Conservation (phyloP, 257 asterid genomes). For the Solanum phureja region DNA sequence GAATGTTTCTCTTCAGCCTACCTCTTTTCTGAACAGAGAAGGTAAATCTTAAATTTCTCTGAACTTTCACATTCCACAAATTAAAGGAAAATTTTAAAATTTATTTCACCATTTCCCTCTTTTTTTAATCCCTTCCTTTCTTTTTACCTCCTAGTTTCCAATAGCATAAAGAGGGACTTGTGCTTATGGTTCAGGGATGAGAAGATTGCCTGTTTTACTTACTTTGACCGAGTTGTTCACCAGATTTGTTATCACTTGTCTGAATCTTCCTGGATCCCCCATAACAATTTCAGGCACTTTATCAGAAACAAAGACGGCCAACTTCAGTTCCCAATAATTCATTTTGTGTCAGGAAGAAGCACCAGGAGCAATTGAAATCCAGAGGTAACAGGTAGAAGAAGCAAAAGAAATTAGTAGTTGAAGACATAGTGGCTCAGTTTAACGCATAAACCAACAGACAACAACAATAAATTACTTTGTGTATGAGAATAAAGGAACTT, state of each 20-base stretch:
- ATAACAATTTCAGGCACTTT: conserved; percentile 72
- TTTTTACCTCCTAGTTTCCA: neutral
- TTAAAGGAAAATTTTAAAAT: neutral
- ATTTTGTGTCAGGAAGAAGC: neutral
- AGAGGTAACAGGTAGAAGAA: neutral
- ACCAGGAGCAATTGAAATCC: neutral
- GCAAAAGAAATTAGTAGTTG: neutral
- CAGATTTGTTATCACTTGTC: conserved; percentile 90
- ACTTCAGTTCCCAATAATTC: conserved; percentile 37
- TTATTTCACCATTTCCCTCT: neutral
- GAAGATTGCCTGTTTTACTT: conserved; percentile 16
- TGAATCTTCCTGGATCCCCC: conserved; percentile 94
- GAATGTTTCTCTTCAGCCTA: neutral
- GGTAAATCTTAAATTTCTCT: neutral
- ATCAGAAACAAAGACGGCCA: conserved; percentile 87
- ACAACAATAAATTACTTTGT: neutral
- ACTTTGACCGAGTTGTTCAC: conserved; percentile 96
- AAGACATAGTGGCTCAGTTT: neutral
- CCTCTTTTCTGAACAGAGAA: neutral
- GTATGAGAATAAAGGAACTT: neutral
- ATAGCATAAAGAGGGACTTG: neutral
- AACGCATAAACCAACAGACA: neutral
- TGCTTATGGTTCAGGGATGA: neutral
- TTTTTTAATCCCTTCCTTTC: neutral
- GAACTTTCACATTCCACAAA: neutral